Base-by-base conservation (phyloP, 768 basidiomycete species). In the Lactarius tabidus region DNA sequence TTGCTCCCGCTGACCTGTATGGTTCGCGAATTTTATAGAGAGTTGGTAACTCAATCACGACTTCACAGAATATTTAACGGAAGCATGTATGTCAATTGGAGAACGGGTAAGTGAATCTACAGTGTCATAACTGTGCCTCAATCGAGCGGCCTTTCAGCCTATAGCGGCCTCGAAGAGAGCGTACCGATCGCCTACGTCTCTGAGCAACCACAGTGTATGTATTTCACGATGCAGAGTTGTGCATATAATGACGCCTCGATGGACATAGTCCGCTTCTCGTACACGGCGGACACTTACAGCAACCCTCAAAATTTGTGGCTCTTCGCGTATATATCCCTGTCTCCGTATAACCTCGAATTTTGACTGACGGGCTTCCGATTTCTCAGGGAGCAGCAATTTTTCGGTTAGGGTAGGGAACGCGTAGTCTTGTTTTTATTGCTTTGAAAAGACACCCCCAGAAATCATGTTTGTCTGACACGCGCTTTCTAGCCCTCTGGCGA, bases 1-100 rank as follows among this genome's bases (percentile, higher is more conserved):
- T 76, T 48, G 75, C 76, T 6, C 76, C 76, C n/a, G 76, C 76
- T 43, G 76, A 77, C 45, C 52, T 77, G 76, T 76, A 59, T 61
- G 76, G 1, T 8, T 9, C 10, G 10, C 23, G 8, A 2, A 26
- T 26, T 18, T 31, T 33, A 33, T 18, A 48, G 45, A 48, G 28
- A 7, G 6, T 33, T 29, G 18, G 26, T 48, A 20, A 51, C 23
- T 51, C 26, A 7, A 59, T 20, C 59, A 31, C 7, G 39, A 43
- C 17, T 18, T 4, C 20, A 45, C 33, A 43, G 39, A 14, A 20
- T 59, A 23, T 28, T 59, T 17, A 33, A 5, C 17, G 59, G 6
- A 23, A 35, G 31, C 41, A 59, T 59, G 59, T 6, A 7, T 17
- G 10, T 12, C 17, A 59, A 59, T 29, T 59, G 59, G 59, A 59